phyloP scores from a whole-genome alignment of 2,329 filamentous ascomycete genomes.

The Sporothrix dimorphospora region DNA sequence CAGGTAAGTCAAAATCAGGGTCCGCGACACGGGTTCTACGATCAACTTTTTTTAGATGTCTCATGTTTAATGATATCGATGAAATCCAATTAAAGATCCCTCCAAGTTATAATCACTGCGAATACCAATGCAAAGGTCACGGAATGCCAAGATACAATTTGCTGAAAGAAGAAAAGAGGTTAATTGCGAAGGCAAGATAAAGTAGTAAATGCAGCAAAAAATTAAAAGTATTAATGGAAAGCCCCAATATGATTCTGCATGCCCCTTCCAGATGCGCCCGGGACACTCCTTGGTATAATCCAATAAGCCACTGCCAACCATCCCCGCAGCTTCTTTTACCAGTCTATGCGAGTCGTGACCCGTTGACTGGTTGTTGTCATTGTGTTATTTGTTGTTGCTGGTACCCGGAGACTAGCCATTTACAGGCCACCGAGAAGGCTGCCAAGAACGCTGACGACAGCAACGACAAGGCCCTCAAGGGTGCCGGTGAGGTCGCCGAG shows the following conservation, averaged over 20 bases:
- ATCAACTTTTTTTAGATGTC: not conserved
- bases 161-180: not conserved
- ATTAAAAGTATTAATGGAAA: slow-evolving; percentile 16
- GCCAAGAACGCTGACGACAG: not conserved
- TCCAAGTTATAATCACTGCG: not conserved
- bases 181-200: not conserved
- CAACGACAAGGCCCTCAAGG: not conserved
- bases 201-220: slow-evolving; percentile 1
- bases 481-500: not conserved
- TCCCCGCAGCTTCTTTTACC: not conserved
- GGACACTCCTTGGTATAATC: not conserved
- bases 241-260: not conserved
- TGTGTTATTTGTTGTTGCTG: not conserved
- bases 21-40: not conserved
- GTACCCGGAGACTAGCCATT: not conserved
- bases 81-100: not conserved
- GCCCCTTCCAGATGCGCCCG: not conserved
- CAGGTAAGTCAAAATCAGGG: not conserved
- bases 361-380: not conserved
- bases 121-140: not conserved
- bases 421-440: slow-evolving; percentile 9
- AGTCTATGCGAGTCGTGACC: not conserved
- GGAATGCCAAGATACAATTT: not conserved
- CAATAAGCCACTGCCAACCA: not conserved
- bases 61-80: not conserved